phyloP scores from a whole-genome alignment of 352 stramenopile species.

The Phytophthora colocasiae region DNA sequence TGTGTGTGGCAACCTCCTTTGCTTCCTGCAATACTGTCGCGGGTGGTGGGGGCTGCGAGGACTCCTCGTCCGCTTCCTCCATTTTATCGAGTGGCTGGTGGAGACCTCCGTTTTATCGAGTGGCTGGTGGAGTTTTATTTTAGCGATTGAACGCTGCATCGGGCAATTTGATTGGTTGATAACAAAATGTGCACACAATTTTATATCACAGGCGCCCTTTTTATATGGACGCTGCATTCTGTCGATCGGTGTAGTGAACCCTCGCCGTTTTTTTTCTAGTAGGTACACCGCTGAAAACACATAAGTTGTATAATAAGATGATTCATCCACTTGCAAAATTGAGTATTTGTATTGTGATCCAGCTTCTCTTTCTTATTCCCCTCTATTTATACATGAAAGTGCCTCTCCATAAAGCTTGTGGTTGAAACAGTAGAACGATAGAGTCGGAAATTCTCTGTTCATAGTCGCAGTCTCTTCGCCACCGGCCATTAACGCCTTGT shows the following conservation, averaged over 20 bases:
- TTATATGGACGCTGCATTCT: no score
- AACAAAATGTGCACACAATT: no score
- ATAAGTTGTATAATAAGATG: not conserved
- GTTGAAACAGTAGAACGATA: constrained; percentile 2
- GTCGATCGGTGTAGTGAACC: constrained; percentile 18
- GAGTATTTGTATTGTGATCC: not conserved
- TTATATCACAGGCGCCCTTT: no score
- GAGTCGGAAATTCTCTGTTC: constrained; percentile 20
- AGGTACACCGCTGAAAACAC: constrained; percentile 13
- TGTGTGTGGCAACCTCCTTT: no score
- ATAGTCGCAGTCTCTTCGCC: constrained; percentile 17
- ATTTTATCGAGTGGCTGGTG: no score
- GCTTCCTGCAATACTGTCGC: no score
- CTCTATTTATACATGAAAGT: constrained; percentile 12
- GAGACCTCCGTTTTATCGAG: no score
- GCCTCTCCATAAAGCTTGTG: not conserved
- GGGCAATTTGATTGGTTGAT: no score
- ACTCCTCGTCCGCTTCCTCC: no score
- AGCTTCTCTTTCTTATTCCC: constrained; percentile 2
- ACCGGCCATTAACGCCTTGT: constrained; percentile 15
- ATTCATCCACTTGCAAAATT: not conserved
- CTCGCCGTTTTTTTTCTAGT: constrained; percentile 7
- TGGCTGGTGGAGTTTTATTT: no score
- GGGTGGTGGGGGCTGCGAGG: no score
- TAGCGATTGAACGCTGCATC: no score